Evolutionary conservation across 179 eudicot genomes (phyloP).

Genomic region (Gypsophila paniculata): DNA sequence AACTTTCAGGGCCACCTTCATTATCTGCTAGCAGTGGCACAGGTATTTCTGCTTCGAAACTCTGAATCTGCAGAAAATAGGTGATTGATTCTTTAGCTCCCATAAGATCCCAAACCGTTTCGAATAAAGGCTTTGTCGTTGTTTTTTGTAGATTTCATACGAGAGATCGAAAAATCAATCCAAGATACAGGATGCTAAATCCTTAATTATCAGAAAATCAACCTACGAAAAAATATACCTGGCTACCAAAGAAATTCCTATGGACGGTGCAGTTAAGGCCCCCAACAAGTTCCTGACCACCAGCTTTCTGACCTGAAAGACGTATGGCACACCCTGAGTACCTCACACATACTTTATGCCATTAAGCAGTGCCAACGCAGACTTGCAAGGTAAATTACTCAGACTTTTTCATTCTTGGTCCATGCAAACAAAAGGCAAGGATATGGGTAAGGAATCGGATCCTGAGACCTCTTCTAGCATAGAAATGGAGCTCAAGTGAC

Average conservation of each 20-base stretch:
- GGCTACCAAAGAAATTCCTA: conserved; percentile 92
- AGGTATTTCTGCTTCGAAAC: conserved; percentile 80
- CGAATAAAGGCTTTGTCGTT: no score
- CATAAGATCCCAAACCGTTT: background rate
- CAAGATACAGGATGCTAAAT: no score
- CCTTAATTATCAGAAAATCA: no score
- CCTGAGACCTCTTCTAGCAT: no score
- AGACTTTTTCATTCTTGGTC: background rate
- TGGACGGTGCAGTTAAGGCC: conserved; percentile 92
- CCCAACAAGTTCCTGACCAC: conserved; percentile 87
- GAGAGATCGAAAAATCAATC: no score
- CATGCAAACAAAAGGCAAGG: background rate
- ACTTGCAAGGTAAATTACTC: background rate
- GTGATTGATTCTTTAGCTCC: background rate
- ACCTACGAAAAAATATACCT: conserved; percentile 36
- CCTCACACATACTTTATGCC: background rate
- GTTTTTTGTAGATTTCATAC: no score
- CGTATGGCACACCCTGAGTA: conserved; percentile 2
- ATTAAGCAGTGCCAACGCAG: background rate
- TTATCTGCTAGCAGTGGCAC: conserved; percentile 61
- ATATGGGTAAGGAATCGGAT: no score
- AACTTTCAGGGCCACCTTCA: conserved; percentile 83
- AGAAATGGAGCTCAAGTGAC: background rate
- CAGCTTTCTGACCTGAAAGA: conserved; percentile 76
- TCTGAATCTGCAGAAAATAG: conserved; percentile 54